Evolutionary conservation across 163 green algal species (phyloP), one percentile per base, ranked within the genome.

Genomic region (Scenedesmus sp.): DNA sequence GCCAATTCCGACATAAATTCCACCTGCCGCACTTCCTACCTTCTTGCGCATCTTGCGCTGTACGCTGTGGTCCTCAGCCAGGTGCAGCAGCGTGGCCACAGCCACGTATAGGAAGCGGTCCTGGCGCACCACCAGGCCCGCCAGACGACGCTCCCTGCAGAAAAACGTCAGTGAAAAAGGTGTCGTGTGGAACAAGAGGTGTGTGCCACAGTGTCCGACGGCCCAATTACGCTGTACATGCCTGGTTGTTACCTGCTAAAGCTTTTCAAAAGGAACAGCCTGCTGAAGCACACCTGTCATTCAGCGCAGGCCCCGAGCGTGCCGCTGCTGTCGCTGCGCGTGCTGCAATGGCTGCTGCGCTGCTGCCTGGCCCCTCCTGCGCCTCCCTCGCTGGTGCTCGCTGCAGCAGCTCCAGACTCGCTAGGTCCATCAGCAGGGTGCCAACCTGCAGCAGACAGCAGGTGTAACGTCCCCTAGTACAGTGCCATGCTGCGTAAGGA

Each of bases 41-140:
- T 97, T 97, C 74, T 98, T 97, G 86, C 96, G 95, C 96, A 99
- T 98, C 94, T 98, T 99, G 54, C 93, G 92, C 94, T 99, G 96
- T 52, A 98, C 93, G 18, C 57, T 91, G 12, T 94, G 86, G 84
- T 99, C 97, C 94, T 99, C 96, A n/a, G 95, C 92, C 88, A 99
- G 94, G 94, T 98, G 97, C 56, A 98, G 95, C 94, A 99, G 95
- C 94, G 98, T 94, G 77, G 97, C 97, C 77, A 98, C 95, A 84
- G 92, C 96, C 16, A 97, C 79, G 94, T 97, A 97, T 86, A 99
- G 88, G 88, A 99, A 94, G 18, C 94, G 92, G 93, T 98, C 97
- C 94, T 99, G 96, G 55, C 95, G 97, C 92, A 96, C 94, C 10
- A 97, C 95, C 55, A 96, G 86, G 23, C 79, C 89, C 62, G 96